Base-by-base conservation (phyloP, 805 yeast species). In the Starmerella cellae region DNA sequence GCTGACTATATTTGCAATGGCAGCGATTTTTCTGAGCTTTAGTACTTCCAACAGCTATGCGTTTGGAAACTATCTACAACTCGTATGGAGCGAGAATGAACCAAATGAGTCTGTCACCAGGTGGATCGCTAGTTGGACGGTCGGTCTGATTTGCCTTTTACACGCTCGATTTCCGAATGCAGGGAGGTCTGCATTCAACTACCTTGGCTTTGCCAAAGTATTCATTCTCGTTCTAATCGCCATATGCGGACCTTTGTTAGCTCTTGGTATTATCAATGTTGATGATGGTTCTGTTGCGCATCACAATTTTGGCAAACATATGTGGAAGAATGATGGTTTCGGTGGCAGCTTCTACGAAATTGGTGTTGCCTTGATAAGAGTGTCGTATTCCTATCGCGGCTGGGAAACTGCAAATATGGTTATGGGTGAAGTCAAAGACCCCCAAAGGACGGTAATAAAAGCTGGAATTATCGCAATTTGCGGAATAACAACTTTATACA, bases 331-430 rank as follows among this genome's bases (percentile, higher is more conserved):
- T 38, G 65, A 66, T 40, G 63, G 65, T 2, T 58, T 60, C 17
- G 67, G 67, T 35, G 62, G 67, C 2, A 68, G 73, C 2, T 58
- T 62, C 10, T 77, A 74, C 51, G 68, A 71, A 30, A 54, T 69
- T 5, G 67, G 80, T 1, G 75, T 75, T 29, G 80, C 77, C 0
- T 54, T 76, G 27, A 55, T 76, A 29, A 72, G 77, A 38, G 69
- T 77, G 20, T 71, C 77, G 13, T 76, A 75, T 53, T 74, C 81
- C 0, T 76, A 74, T 58, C 71, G 75, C 45, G 82, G 82, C 4
- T 76, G 82, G 81, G 82, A 77, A 49, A 76, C 76, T 49, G 77
- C 77, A 34, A 77, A 77, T 53, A 70, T 74, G 49, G 82, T 76
- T 1, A 59, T 76, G 39, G 68, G 70, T 45, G 82, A 76, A 50